Conservation (phyloP, 2,329 filamentous ascomycete species). For the Alternaria sp. region DNA sequence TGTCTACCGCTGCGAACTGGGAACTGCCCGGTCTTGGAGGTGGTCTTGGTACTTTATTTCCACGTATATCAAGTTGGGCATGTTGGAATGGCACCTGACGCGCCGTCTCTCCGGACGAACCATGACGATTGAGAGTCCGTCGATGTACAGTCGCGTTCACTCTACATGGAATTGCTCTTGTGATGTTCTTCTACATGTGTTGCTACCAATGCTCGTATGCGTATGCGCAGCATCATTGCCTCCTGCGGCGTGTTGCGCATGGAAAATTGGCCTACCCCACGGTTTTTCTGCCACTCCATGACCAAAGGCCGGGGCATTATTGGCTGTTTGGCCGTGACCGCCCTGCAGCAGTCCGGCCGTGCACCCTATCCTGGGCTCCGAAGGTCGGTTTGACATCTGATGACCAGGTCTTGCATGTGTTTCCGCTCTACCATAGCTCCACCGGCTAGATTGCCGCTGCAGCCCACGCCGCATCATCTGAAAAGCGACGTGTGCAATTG, state of each 20-base stretch:
- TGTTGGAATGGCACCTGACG: conserved; percentile 12
- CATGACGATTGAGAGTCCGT: too few relatives aligned
- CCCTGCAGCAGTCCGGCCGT: conserved; percentile 25
- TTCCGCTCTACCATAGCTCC: conserved; percentile 39
- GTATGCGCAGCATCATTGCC: conserved; percentile 23
- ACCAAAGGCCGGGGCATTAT: conserved; percentile 30
- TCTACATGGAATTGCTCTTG: neutral
- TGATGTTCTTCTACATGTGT: neutral
- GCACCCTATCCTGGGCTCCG: conserved; percentile 37
- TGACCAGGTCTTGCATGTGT: conserved; percentile 35
- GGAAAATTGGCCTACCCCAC: conserved; percentile 49
- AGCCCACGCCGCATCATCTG: conserved; percentile 40
- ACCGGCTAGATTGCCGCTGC: conserved; percentile 43
- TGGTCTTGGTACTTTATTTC: conserved; percentile 31
- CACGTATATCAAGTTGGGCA: conserved; percentile 19
- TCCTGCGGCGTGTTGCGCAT: conserved; percentile 35
- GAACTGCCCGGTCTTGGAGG: conserved; percentile 26
- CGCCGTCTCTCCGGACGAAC: neutral
- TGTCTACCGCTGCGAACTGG: conserved; percentile 26
- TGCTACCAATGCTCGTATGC: conserved; percentile 29
- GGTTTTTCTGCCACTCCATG: conserved; percentile 45
- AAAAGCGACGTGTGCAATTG: conserved; percentile 38
- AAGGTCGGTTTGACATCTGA: conserved; percentile 41
- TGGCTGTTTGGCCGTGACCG: conserved; percentile 36
- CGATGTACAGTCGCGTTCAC: neutral